These are phyloP conservation scores for Plasmodium berghei DNA, from an alignment of 169 alveolate species.

Conservation along the genomic window DNA sequence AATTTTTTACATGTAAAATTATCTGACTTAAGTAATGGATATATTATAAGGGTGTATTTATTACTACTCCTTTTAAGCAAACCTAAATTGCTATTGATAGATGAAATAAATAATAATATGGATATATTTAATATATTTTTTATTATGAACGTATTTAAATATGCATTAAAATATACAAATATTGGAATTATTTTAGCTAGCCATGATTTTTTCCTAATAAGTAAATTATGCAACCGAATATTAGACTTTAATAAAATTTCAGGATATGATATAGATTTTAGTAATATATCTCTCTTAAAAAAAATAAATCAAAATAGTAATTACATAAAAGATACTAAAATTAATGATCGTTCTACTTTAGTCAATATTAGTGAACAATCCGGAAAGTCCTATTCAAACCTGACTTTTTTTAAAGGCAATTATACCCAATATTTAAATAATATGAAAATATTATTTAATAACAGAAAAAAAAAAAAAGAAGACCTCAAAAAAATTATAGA, in stretches of 20 bases:
- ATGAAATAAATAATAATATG: constrained; percentile 85
- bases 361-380: neutral
- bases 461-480: constrained; percentile 68
- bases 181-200: constrained; percentile 69
- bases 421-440: constrained; percentile 47
- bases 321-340: constrained; percentile 15
- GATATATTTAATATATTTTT: constrained; percentile 78
- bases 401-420: constrained; percentile 48
- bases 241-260: constrained; percentile 60
- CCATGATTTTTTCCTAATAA: constrained; percentile 66
- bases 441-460: constrained; percentile 58
- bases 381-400: constrained; percentile 1
- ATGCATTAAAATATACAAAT: constrained; percentile 46
- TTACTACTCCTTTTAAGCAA: constrained; percentile 77
- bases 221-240: constrained; percentile 62
- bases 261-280: constrained; percentile 48
- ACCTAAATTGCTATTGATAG: constrained; percentile 79
- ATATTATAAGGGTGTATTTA: constrained; percentile 81
- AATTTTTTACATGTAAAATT: constrained; percentile 67
- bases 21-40: constrained; percentile 82
- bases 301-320: constrained; percentile 8
- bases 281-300: constrained; percentile 38
- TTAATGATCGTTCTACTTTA: neutral
- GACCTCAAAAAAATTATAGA: constrained; percentile 68
- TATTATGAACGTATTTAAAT: constrained; percentile 65